These are phyloP conservation scores for Phenoliferia sp. DNA, from an alignment of 1,284 basidiomycete genomes.

Conservation along the genomic window DNA sequence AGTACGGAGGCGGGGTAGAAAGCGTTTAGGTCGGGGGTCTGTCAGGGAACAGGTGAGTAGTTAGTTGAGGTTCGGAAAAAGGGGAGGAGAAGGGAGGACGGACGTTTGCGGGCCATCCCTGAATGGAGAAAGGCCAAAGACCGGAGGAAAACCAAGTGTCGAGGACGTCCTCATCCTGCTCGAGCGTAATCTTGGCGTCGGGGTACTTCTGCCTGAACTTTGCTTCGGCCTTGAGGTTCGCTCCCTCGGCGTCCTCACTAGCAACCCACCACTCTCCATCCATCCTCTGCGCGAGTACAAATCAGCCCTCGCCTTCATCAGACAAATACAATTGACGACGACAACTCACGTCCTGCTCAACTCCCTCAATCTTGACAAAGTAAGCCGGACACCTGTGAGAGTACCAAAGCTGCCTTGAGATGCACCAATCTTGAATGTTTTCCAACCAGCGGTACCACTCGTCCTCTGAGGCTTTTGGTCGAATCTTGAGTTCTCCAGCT, in stretches of 20 bases:
- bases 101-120: conserved; percentile 93
- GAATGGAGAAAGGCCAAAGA: conserved; percentile 95
- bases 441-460: conserved; percentile 99
- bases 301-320: background rate
- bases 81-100: conserved; percentile 19
- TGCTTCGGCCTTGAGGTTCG: conserved; percentile 66
- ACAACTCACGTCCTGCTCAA: conserved; percentile 58
- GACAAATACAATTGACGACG: background rate
- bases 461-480: conserved; percentile 77
- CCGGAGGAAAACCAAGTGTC: conserved; percentile 99
- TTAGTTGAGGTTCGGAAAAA: background rate
- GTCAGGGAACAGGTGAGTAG: conserved; percentile 2
- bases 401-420: conserved; percentile 99
- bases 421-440: conserved; percentile 97
- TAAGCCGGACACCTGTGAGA: conserved; percentile 96
- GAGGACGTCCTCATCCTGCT: conserved; percentile 95
- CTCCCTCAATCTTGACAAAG: conserved; percentile 80
- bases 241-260: conserved; percentile 74
- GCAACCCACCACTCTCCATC: conserved; percentile 66
- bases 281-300: background rate
- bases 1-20: conserved; percentile 88
- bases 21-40: conserved; percentile 66
- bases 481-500: conserved; percentile 77
- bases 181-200: conserved; percentile 67
- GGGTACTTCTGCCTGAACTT: conserved; percentile 52